Evolutionary conservation across 371 early-diverging fungal species (phyloP).

Genomic region (Mortierella sp.): DNA sequence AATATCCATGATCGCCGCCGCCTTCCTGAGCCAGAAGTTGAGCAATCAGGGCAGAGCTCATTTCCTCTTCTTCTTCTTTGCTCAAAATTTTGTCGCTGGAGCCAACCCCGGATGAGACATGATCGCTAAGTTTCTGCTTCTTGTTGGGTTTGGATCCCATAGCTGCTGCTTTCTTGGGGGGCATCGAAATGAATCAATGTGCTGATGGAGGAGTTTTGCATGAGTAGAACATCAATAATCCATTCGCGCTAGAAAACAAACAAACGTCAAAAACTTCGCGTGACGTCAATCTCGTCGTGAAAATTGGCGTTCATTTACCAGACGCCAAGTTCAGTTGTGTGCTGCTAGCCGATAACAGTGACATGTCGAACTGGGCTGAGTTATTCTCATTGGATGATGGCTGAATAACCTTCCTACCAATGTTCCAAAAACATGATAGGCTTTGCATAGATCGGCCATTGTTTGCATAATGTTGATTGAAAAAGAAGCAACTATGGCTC

Average conservation of each 20-base stretch:
- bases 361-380: not conserved
- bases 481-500: too few species aligned
- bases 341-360: not conserved
- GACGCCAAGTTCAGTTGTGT: too few species aligned
- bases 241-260: constrained; percentile 1
- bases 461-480: too few species aligned
- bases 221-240: constrained; percentile 8
- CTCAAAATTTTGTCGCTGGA: constrained; percentile 45
- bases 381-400: not conserved
- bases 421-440: not conserved
- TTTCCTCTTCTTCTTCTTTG: constrained; percentile 82
- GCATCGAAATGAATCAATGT: constrained; percentile 20
- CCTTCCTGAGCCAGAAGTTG: constrained; percentile 80
- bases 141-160: constrained; percentile 41
- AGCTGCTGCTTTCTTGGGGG: constrained; percentile 46
- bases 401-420: too few species aligned
- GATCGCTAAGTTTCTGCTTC: constrained; percentile 31
- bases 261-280: constrained; percentile 15
- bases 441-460: not conserved
- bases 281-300: constrained; percentile 24
- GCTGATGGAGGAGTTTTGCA: not conserved
- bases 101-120: constrained; percentile 8
- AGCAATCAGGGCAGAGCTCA: constrained; percentile 86
- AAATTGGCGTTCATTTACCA: too few species aligned
- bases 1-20: constrained; percentile 63